Base-by-base conservation (phyloP, 805 yeast genomes). In the Saccharomycopsis guyanensis region DNA sequence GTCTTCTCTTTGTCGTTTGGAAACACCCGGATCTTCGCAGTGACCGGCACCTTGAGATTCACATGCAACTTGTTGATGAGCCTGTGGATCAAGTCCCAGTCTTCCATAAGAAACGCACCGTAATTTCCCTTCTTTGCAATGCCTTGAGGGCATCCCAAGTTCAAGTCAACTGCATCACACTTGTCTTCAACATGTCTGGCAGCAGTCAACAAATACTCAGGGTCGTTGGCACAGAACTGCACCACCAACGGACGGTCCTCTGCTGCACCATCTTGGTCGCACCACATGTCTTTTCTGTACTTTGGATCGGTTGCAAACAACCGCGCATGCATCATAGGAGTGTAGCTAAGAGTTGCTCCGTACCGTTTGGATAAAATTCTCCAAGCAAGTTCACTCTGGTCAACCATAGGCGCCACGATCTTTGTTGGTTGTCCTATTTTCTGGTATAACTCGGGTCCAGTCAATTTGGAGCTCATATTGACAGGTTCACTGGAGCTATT, bases 371-470 rank as follows among this genome's bases (percentile, higher is more conserved):
- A 84, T 13, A 93, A 67, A 15, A 86, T 73, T 53, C 99, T 72
- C 97, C 97, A 93, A 1, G 95, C 97, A 16, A 93, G 71, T 59
- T 93, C 99, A 3, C 91, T 80, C 55, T 88, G 97, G 62, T 93
- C 99, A 16, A 93, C 99, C 97, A 93, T 91, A 1, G 99, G 99
- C 2, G 97, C 98, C 18, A 93, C 93, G 22, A 93, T 81, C 53
- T 83, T 86, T 42, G 70, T 75, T 2, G 98, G 98, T 19, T 24
- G n/a, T 4, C 34, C 34, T 15, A 49, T 35, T 13, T 16, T 16
- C 15, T 45, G 31, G 33, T 23, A 45, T 8, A 49, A 45, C 42
- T 44, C 31, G 20, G 23, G 34, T 6, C 51, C 50, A 7, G 12
- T 27, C 8, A 23, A 41, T 19, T 47, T 47, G 13, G 40, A n/a